Base-by-base conservation (phyloP, 495 filamentous ascomycete genomes). In the Immersiella caudata region DNA sequence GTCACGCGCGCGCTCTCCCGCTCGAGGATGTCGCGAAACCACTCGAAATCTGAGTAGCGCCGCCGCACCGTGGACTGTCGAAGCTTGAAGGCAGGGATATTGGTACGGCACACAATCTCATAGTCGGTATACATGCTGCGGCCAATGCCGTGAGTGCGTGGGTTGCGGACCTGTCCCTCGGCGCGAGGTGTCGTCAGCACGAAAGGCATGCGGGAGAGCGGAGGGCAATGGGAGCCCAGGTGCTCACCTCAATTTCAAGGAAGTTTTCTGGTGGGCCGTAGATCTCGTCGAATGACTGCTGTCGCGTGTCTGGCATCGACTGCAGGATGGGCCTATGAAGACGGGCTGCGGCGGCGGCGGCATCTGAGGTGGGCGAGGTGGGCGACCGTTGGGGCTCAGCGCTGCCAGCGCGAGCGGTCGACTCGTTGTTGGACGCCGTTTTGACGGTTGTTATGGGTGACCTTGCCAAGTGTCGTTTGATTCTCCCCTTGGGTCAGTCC, bases 251-350 rank as follows among this genome's bases (percentile, higher is more conserved):
- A 55, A 99, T 96, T 82, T 99, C 95, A 46, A 99, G 86, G 76
- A 97, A 97, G 80, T 99, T 99, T 86, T 99, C 95, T 18, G 96
- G 95, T 16, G 94, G 94, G 5, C 94, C 95, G 78, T 99, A 99
- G 77, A 98, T 97, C 86, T 99, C 95, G 81, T 99, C 95, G 75
- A 97, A 99, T 72, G 89, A 93, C 84, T 99, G 95, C 76, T 90
- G 87, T 69, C 94, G 91, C 72, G 89, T 89, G 79, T 93, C 91
- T 16, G 91, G 91, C 81, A 94, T 89, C 65, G 90, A 88, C 81
- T 92, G 89, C 90, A 93, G 89, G 67, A 84, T 89, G 76, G 82
- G 79, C 66, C 82, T 76, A 66, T 81, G 81, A 56, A 82, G 68
- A 65, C 81, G 79, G 73, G 78, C 80, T 70, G 78, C 73, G 51